A percentile compares a stretch with the other conserved stretches of the same genome.
Conservation (phyloP, 139 green algal species). For the Pycnococcus provasolii region DNA sequence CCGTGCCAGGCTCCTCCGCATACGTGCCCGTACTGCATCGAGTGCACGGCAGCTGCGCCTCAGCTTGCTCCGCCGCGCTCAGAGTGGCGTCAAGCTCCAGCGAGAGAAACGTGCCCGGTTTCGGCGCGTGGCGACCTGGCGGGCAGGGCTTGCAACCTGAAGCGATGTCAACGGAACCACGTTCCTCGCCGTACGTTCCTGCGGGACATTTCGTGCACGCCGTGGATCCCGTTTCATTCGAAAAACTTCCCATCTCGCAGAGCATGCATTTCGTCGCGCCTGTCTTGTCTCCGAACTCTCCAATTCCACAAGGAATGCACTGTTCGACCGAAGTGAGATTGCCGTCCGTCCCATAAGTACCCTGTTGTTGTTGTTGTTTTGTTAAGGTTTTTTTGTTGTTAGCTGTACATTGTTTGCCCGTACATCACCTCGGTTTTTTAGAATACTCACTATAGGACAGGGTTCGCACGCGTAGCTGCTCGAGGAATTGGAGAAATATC, state of each 20-base stretch:
- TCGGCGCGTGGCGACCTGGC: not conserved
- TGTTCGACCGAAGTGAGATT: slow-evolving; percentile 2
- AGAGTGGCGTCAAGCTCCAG: not conserved
- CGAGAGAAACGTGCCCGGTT: not conserved
- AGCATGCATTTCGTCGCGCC: not conserved
- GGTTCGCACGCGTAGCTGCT: not conserved
- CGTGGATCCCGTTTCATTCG: not conserved
- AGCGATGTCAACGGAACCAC: not conserved
- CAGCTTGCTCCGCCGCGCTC: not conserved
- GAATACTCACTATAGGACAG: not conserved
- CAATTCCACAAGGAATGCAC: not conserved
- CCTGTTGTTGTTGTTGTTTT: not conserved
- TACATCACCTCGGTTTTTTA: not conserved
- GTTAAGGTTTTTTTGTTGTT: not conserved
- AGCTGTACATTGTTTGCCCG: not conserved
- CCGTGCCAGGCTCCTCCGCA: not conserved
- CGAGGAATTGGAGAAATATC: not conserved
- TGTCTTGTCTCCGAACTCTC: not conserved
- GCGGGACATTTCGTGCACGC: too few relatives aligned
- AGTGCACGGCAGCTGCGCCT: not conserved
- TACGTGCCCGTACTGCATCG: not conserved
- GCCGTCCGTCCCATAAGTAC: not conserved
- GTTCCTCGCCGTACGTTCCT: not conserved
- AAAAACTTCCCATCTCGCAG: not conserved
- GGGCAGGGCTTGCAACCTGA: not conserved